Evolutionary conservation across 768 basidiomycete species (phyloP).

Genomic region (Lepiota brunneoincarnata): DNA sequence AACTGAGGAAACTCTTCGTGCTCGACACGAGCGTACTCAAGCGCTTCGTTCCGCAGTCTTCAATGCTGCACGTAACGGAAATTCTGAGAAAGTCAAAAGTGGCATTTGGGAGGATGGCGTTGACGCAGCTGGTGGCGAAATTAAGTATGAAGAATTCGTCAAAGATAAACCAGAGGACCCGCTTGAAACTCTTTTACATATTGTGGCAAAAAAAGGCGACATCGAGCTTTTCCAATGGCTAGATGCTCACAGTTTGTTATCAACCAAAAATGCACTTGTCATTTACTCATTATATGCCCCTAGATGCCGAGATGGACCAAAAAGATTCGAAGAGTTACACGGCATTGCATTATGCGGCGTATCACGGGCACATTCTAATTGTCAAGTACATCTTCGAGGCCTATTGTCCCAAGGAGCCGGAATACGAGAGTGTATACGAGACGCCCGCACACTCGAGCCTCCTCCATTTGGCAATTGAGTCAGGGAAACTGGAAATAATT

Average conservation of each 20-base stretch:
- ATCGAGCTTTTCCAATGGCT: constrained; percentile 64
- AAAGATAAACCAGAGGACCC: constrained; percentile 45
- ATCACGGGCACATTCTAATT: constrained; percentile 48
- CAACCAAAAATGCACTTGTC: constrained; percentile 3
- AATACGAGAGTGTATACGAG: constrained; percentile 48
- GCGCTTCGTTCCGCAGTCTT: constrained; percentile 59
- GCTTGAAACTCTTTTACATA: constrained; percentile 70
- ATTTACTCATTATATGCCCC: constrained; percentile 15
- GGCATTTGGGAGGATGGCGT: constrained; percentile 69
- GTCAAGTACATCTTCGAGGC: constrained; percentile 59
- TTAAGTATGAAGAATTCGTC: constrained; percentile 55
- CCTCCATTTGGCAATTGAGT: constrained; percentile 56
- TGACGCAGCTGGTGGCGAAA: constrained; percentile 71
- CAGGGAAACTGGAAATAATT: constrained; percentile 60
- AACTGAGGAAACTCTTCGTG: constrained; percentile 47
- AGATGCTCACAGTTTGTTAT: constrained; percentile 60
- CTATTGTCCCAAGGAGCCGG: constrained; percentile 53
- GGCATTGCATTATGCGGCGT: constrained; percentile 65
- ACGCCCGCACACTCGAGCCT: constrained; percentile 39
- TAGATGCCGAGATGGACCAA: constrained; percentile 76
- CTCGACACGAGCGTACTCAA: constrained; percentile 50
- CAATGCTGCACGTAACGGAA: constrained; percentile 56
- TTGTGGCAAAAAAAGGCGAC: constrained; percentile 57
- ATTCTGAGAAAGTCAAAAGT: constrained; percentile 53
- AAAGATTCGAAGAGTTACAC: constrained; percentile 56